Evolutionary conservation across 352 stramenopile species (phyloP).

Genomic region (Globisporangium solare): DNA sequence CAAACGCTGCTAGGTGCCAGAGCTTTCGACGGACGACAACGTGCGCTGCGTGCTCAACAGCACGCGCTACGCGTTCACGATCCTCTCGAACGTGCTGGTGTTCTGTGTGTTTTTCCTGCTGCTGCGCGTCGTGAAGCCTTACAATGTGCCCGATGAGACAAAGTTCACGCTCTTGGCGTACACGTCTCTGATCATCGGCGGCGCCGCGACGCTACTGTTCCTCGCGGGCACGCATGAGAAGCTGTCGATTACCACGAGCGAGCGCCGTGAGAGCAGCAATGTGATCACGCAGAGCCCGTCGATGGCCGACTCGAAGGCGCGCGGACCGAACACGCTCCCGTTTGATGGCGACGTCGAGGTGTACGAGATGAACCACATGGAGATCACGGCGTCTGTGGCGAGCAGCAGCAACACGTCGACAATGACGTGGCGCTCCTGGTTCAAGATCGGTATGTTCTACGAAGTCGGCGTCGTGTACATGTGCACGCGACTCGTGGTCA

Average conservation of each 20-base stretch:
- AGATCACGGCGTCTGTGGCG: slow-evolving; percentile 14
- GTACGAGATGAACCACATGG: slow-evolving; percentile 12
- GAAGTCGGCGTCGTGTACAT: slow-evolving; percentile 85
- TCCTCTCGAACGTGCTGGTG: slow-evolving; percentile 84
- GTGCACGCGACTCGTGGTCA: slow-evolving; percentile 83
- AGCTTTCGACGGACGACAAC: slow-evolving; percentile 74
- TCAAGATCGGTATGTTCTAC: slow-evolving; percentile 80
- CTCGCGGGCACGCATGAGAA: slow-evolving; percentile 65
- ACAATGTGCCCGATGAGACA: slow-evolving; percentile 54
- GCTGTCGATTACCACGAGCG: slow-evolving; percentile 19
- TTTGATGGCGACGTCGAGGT: slow-evolving; percentile 53
- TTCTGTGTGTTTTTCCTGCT: slow-evolving; percentile 79
- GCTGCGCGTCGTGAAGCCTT: slow-evolving; percentile 47
- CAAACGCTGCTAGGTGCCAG: slow-evolving; percentile 36
- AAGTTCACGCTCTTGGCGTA: slow-evolving; percentile 81
- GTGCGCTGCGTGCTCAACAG: slow-evolving; percentile 79
- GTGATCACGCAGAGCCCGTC: slow-evolving; percentile 44
- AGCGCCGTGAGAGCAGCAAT: slow-evolving; percentile 19
- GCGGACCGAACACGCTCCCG: slow-evolving; percentile 38
- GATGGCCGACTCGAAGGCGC: slow-evolving; percentile 39
- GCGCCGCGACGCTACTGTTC: slow-evolving; percentile 59
- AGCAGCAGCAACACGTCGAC: slow-evolving; percentile 21
- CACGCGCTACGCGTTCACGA: slow-evolving; percentile 81
- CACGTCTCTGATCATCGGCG: slow-evolving; percentile 62
- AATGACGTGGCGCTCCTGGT: slow-evolving; percentile 75